These are phyloP conservation scores for Zygnema circumcarinatum DNA, from an alignment of 139 green algal genomes.

Conservation along the genomic window DNA sequence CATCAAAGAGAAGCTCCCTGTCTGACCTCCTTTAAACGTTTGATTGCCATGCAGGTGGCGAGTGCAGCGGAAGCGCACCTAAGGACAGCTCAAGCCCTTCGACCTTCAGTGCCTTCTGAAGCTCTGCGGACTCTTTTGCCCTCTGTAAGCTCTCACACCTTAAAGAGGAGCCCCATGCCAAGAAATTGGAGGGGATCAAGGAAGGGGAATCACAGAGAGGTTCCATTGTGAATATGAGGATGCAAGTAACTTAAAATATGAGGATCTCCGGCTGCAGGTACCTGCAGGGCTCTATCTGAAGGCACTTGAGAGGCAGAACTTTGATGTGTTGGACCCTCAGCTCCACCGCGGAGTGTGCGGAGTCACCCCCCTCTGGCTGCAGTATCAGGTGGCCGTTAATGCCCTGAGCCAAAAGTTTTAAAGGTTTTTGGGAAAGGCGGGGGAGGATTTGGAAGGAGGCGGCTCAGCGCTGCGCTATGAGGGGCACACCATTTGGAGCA, in stretches of 20 bases:
- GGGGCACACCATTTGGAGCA: too few species aligned
- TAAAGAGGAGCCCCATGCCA: not conserved
- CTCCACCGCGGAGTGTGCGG: constrained; percentile 26
- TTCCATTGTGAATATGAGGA: not conserved
- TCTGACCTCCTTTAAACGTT: too few species aligned
- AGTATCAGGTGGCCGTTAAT: constrained; percentile 39
- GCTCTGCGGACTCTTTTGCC: constrained; percentile 34
- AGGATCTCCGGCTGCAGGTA: not conserved
- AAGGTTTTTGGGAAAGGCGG: too few species aligned
- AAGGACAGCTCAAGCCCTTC: constrained; percentile 32
- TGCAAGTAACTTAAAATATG: not conserved
- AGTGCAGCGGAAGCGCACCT: constrained; percentile 50
- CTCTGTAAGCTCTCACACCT: constrained; percentile 26
- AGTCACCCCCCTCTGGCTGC: constrained; percentile 18
- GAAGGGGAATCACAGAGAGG: not conserved
- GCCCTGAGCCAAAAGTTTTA: too few species aligned
- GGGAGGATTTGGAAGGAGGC: too few species aligned
- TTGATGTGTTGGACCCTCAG: constrained; percentile 42
- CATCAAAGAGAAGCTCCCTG: not conserved
- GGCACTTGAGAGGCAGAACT: constrained; percentile 30
- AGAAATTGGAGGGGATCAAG: not conserved
- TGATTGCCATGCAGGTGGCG: constrained; percentile 55
- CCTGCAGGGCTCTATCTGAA: constrained; percentile 21
- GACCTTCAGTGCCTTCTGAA: not conserved
- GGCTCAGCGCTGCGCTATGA: too few species aligned